Evolutionary conservation across 1,284 basidiomycete genomes (phyloP).

Genomic region (Apiotrichum sp.): DNA sequence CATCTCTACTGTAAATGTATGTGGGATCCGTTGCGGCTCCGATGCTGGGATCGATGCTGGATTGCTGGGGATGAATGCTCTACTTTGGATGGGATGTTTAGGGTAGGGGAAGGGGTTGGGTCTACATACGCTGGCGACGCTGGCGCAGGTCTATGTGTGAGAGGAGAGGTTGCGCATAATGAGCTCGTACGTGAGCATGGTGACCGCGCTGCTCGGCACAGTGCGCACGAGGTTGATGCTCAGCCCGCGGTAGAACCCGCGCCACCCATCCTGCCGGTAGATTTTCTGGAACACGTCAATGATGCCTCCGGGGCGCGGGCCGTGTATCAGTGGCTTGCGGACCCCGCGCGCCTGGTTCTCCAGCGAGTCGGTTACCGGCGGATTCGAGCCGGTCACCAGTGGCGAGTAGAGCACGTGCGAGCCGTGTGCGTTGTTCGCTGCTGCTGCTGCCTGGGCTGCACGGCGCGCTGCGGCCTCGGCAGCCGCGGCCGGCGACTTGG

Average conservation of each 20-base stretch:
- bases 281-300: slow-evolving; percentile 67
- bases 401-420: slow-evolving; percentile 20
- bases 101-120: too few relatives aligned
- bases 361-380: slow-evolving; percentile 12
- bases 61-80: too few relatives aligned
- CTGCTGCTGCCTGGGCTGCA: slow-evolving; percentile 2
- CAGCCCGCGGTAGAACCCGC: slow-evolving; percentile 79
- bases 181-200: slow-evolving; percentile 70
- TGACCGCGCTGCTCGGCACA: slow-evolving; percentile 88
- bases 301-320: slow-evolving; percentile 51
- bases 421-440: not conserved
- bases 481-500: slow-evolving; percentile 1
- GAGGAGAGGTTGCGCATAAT: slow-evolving; percentile 47
- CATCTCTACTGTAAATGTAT: too few relatives aligned
- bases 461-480: not conserved
- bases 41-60: too few relatives aligned
- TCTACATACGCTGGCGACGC: too few relatives aligned
- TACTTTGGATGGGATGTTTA: too few relatives aligned
- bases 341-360: not conserved
- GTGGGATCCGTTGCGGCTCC: too few relatives aligned
- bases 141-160: too few relatives aligned
- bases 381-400: slow-evolving; percentile 25
- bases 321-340: slow-evolving; percentile 8
- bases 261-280: slow-evolving; percentile 72
- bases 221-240: slow-evolving; percentile 85